phyloP scores from a whole-genome alignment of 2,329 filamentous ascomycete genomes.

The Pseudocercospora vitis region DNA sequence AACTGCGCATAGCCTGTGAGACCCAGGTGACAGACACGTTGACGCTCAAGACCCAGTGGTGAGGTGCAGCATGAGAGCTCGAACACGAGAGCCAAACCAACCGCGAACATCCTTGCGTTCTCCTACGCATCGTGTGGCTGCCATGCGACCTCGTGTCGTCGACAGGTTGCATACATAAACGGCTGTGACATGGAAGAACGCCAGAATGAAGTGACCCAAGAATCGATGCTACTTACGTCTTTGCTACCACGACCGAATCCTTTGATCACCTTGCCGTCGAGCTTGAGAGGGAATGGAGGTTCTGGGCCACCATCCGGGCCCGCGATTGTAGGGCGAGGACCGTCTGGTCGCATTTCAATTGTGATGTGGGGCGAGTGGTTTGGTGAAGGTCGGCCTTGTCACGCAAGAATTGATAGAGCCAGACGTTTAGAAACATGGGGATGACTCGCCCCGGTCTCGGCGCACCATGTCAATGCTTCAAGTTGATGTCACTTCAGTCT shows the following conservation, averaged over 20 bases:
- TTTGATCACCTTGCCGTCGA: conserved; percentile 84
- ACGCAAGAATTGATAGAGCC: not conserved
- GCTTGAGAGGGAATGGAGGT: conserved; percentile 75
- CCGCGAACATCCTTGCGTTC: conserved; percentile 5
- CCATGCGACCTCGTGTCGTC: not conserved
- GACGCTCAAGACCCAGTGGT: conserved; percentile 13
- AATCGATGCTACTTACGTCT: conserved; percentile 61
- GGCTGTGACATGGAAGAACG: conserved; percentile 5
- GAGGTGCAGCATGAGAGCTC: conserved; percentile 18
- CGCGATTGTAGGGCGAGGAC: conserved; percentile 66
- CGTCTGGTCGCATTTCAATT: conserved; percentile 42
- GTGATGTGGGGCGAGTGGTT: not conserved
- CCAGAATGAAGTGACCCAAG: conserved; percentile 2
- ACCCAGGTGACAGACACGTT: conserved; percentile 21
- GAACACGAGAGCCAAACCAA: conserved; percentile 2
- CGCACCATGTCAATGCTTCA: conserved; percentile 4
- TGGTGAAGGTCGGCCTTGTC: not conserved
- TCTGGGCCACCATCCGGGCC: conserved; percentile 73
- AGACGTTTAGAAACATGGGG: no score
- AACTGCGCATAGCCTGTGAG: conserved; percentile 11
- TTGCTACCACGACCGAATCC: conserved; percentile 93
- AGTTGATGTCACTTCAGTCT: not conserved
- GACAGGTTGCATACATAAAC: not conserved
- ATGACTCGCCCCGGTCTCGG: conserved; percentile 1
- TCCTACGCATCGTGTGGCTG: not conserved